Conservation (phyloP, 768 basidiomycete genomes). For the Tylopilus sp. region DNA sequence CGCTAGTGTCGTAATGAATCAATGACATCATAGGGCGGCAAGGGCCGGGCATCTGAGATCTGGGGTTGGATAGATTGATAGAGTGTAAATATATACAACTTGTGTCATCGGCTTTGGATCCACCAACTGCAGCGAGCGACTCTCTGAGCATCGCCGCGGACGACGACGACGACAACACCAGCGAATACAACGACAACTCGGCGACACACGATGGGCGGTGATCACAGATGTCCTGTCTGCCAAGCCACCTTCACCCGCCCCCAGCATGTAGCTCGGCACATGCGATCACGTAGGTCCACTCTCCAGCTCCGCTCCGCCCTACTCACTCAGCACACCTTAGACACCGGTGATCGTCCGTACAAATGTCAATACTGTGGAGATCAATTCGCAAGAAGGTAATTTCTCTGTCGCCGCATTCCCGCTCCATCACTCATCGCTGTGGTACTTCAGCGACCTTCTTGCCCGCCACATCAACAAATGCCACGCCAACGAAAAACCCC, state of each 20-base stretch:
- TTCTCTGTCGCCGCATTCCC: slow-evolving; percentile 10
- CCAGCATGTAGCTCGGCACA: slow-evolving; percentile 86
- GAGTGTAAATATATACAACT: slow-evolving; percentile 38
- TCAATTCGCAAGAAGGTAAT: slow-evolving; percentile 86
- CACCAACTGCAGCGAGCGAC: slow-evolving; percentile 24
- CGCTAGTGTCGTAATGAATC: slow-evolving; percentile 7
- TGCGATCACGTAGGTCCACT: slow-evolving; percentile 77
- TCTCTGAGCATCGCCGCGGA: slow-evolving; percentile 15
- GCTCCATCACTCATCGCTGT: slow-evolving; percentile 6
- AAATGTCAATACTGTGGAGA: slow-evolving; percentile 86
- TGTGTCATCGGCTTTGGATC: slow-evolving; percentile 33
- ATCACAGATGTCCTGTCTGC: slow-evolving; percentile 86
- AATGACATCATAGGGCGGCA: slow-evolving; percentile 32
- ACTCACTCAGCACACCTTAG: slow-evolving; percentile 34
- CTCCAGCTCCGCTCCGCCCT: slow-evolving; percentile 20
- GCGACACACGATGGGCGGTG: slow-evolving; percentile 57
- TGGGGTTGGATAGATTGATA: slow-evolving; percentile 27
- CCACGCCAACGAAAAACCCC: slow-evolving; percentile 70
- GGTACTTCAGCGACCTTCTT: slow-evolving; percentile 63
- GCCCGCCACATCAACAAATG: slow-evolving; percentile 88
- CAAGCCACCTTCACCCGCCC: slow-evolving; percentile 85
- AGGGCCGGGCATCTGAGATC: slow-evolving; percentile 34
- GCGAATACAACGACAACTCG: neutral
- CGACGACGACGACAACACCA: slow-evolving; percentile 5
- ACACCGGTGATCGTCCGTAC: slow-evolving; percentile 88